phyloP scores from a whole-genome alignment of 768 basidiomycete species.

The Lentinus tigrinus region DNA sequence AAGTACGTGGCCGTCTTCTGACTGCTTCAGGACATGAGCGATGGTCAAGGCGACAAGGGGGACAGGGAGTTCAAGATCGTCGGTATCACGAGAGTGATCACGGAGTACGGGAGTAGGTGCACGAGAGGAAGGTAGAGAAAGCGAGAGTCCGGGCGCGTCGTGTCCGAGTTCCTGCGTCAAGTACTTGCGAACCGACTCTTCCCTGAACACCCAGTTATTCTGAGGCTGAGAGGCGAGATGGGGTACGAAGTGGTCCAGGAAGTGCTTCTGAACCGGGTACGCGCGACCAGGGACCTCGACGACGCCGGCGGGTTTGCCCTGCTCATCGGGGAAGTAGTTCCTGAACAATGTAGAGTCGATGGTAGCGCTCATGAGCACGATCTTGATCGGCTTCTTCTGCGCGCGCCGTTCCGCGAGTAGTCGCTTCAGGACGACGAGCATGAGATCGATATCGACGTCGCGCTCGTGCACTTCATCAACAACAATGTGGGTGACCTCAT shows the following conservation, averaged over 20 bases:
- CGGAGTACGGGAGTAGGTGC: slow-evolving; percentile 6
- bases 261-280: slow-evolving; percentile 81
- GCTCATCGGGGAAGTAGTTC: slow-evolving; percentile 73
- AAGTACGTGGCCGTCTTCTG: slow-evolving; percentile 82
- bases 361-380: slow-evolving; percentile 95
- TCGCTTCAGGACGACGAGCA: slow-evolving; percentile 87
- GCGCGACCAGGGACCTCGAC: slow-evolving; percentile 89
- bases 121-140: slow-evolving; percentile 16
- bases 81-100: slow-evolving; percentile 36
- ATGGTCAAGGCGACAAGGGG: slow-evolving; percentile 81
- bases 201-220: slow-evolving; percentile 62
- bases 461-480: slow-evolving; percentile 98
- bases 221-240: slow-evolving; percentile 41
- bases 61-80: slow-evolving; percentile 76
- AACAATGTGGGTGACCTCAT: slow-evolving; percentile 83
- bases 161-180: slow-evolving; percentile 63
- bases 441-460: slow-evolving; percentile 87
- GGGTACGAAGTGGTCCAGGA: slow-evolving; percentile 74
- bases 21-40: slow-evolving; percentile 68
- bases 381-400: slow-evolving; percentile 71
- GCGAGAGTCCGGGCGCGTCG: slow-evolving; percentile 11
- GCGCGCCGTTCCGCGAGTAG: slow-evolving; percentile 72
- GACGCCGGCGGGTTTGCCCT: slow-evolving; percentile 60
- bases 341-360: slow-evolving; percentile 91
- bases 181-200: slow-evolving; percentile 72